phyloP scores from a whole-genome alignment of 257 asterid species.

The Jaltomata sinuosa region DNA sequence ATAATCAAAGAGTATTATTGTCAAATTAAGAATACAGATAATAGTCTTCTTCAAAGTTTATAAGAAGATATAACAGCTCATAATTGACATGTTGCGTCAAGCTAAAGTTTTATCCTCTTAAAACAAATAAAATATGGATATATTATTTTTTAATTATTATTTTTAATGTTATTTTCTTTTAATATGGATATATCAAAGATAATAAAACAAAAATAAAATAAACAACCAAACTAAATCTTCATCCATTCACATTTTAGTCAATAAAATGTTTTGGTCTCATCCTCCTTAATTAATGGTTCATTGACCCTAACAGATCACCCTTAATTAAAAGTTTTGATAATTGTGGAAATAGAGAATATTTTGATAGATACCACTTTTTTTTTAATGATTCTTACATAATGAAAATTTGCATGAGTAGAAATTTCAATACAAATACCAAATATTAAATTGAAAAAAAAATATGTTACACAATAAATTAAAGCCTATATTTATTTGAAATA shows the following conservation, averaged over 20 bases:
- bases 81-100: neutral
- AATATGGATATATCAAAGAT: neutral
- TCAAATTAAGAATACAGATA: neutral
- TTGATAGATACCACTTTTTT: neutral
- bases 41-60: neutral
- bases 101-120: neutral
- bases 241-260: neutral
- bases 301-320: too few relatives aligned
- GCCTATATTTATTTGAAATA: too few relatives aligned
- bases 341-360: neutral
- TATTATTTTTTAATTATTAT: too few relatives aligned
- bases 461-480: too few relatives aligned
- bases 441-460: neutral
- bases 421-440: neutral
- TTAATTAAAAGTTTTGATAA: neutral
- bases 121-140: neutral
- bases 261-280: neutral
- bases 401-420: neutral
- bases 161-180: too few relatives aligned
- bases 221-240: neutral
- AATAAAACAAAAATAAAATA: neutral
- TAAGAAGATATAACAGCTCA: neutral
- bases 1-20: neutral
- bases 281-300: neutral
- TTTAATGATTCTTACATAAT: neutral